Evolutionary conservation across 2,329 filamentous ascomycete genomes (phyloP).

Genomic region (Cryoendolithus antarcticus): DNA sequence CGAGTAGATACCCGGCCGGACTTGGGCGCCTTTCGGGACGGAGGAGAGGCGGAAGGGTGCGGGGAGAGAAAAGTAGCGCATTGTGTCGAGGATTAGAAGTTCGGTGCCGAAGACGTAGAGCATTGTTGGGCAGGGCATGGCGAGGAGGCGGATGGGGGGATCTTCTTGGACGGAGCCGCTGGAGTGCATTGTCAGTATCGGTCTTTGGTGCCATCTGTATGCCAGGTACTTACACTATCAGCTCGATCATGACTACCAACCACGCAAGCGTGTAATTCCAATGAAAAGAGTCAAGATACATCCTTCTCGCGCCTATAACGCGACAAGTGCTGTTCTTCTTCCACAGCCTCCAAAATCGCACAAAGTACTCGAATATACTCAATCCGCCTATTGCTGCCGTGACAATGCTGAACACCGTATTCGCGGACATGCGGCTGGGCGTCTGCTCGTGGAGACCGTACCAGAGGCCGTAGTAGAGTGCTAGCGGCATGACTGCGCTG

Average conservation of each 20-base stretch:
- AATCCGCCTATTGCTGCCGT: conserved; percentile 41
- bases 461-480: conserved; percentile 49
- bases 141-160: conserved; percentile 40
- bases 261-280: conserved; percentile 44
- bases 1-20: conserved; percentile 42
- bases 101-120: conserved; percentile 40
- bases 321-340: conserved; percentile 41
- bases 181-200: conserved; percentile 8
- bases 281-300: conserved; percentile 44
- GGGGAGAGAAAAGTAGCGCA: conserved; percentile 32
- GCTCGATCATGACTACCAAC: conserved; percentile 45
- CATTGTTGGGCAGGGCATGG: conserved; percentile 41
- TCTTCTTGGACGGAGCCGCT: conserved; percentile 35
- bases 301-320: conserved; percentile 33
- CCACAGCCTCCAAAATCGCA: conserved; percentile 38
- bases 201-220: no score
- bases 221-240: conserved; percentile 33
- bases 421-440: conserved; percentile 31
- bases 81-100: conserved; percentile 37
- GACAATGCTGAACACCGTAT: conserved; percentile 42
- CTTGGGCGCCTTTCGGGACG: conserved; percentile 36
- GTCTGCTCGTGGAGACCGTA: conserved; percentile 32
- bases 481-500: conserved; percentile 45
- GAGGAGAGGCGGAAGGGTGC: conserved; percentile 42
- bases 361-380: conserved; percentile 42